Conservation (phyloP, 352 stramenopile species). For the Salisapilia sapeloensis region DNA sequence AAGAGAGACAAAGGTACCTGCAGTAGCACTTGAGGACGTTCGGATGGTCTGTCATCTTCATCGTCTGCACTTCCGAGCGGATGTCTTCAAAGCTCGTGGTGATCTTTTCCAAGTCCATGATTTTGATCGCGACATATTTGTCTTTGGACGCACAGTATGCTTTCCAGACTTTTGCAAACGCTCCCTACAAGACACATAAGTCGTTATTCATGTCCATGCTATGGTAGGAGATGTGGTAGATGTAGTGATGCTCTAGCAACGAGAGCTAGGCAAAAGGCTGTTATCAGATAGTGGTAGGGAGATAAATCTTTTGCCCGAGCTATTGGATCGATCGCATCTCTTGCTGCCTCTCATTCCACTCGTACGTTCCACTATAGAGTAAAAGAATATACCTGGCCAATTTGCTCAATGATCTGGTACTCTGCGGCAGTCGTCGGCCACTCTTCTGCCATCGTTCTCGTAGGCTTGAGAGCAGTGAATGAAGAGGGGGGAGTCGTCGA, state of each 20-base stretch:
- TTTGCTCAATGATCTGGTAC: constrained; percentile 84
- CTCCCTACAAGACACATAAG: constrained; percentile 43
- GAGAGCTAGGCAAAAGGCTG: neutral
- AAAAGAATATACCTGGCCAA: constrained; percentile 62
- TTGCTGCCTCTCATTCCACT: no score
- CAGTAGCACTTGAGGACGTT: constrained; percentile 97
- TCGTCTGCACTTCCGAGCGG: constrained; percentile 92
- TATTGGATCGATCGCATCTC: no score
- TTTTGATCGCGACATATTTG: constrained; percentile 92
- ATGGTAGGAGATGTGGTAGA: no score
- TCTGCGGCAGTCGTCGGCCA: constrained; percentile 69
- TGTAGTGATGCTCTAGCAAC: no score
- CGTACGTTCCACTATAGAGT: no score
- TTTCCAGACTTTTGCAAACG: constrained; percentile 97
- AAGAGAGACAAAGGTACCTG: constrained; percentile 18
- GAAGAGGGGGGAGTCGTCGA: no score
- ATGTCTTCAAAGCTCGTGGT: constrained; percentile 90
- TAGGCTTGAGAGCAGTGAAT: no score
- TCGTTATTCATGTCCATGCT: neutral
- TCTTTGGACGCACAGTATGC: constrained; percentile 83
- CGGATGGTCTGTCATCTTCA: constrained; percentile 96
- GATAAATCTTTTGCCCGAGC: no score
- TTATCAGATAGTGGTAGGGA: neutral
- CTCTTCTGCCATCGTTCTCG: constrained; percentile 50
- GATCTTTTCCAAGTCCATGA: constrained; percentile 99